Evolutionary conservation across 192 early-diverging fungal species (phyloP), one percentile per base, ranked within the genome.

Genomic region (Phycomyces nitens): DNA sequence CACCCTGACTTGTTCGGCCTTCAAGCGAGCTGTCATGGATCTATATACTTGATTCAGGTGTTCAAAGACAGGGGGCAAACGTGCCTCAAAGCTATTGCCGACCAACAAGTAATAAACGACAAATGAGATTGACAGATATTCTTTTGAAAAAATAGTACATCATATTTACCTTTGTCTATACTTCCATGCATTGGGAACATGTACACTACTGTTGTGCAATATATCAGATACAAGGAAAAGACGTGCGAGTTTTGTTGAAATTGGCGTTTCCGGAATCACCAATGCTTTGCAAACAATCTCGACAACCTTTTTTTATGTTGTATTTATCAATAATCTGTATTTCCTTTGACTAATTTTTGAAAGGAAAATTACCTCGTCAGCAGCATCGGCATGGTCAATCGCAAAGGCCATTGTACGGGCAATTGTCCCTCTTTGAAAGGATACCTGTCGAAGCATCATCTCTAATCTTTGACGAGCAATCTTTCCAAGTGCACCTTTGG

Each of bases 151-250:
- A 6, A 18, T 52, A 53, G 11, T 5, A 40, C 2, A 49, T 7
- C 2, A 14, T 21, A 60, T 71, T 66, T 71, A 86, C 62, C 70
- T 78, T 16, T 78, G 79, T 39, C 95, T 77, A 60, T 88, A 89
- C 74, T 89, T 85, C 94, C 95, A 97, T 8, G 88, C 94, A 65
- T 90, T 91, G n/a, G 90, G 84, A 2, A 94, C 78, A 1, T 82
- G 81, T 15, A 88, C 82, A 52, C 86, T 80, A 62, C 89, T 85
- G 70, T 96, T 97, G 69, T 92, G 89, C n/a, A 97, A 79, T 22
- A 97, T 85, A 58, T 97, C 95, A 0, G 88, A 92, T n/a, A 96
- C 82, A 14, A 96, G 72, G 62, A 88, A 86, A n/a, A 97, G 75
- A 47, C 89, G 78, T 1, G 89, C 82, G 24, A 95, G 66, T 65